Conservation (phyloP, 1,284 basidiomycete species). For the Ceratobasidium papillatum region DNA sequence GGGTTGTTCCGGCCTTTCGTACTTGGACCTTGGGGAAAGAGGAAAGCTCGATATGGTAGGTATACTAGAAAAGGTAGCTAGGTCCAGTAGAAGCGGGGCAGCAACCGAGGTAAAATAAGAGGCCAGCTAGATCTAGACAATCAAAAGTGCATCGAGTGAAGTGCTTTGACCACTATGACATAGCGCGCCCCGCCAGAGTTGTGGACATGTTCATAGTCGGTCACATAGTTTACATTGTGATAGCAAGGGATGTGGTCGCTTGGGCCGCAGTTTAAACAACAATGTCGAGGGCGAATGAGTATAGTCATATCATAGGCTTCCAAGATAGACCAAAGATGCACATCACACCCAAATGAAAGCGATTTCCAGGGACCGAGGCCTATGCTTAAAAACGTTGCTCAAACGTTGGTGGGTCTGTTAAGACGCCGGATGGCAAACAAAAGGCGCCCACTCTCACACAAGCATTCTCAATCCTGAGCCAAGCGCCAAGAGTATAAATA, state of each 20-base stretch:
- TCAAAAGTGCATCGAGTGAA: background rate
- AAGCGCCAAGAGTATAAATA: background rate
- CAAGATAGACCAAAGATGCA: too few species aligned
- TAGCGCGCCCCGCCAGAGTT: background rate
- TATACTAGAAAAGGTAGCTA: background rate
- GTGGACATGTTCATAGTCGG: too few species aligned
- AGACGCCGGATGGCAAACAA: background rate
- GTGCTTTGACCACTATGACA: background rate
- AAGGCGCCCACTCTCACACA: background rate
- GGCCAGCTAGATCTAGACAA: background rate
- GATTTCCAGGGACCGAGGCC: too few species aligned
- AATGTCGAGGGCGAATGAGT: too few species aligned
- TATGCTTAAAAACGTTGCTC: too few species aligned
- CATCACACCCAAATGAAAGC: too few species aligned
- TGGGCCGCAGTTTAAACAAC: background rate
- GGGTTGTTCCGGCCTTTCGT: constrained; percentile 2
- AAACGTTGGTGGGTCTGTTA: too few species aligned
- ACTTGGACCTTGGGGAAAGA: constrained; percentile 1
- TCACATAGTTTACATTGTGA: too few species aligned
- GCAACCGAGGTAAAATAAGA: background rate
- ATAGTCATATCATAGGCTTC: too few species aligned
- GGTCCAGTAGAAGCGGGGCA: background rate
- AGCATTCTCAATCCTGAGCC: background rate
- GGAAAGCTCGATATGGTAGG: background rate
- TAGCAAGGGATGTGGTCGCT: too few species aligned